phyloP scores from a whole-genome alignment of 2,329 filamentous ascomycete genomes.

The Fusarium sp. region DNA sequence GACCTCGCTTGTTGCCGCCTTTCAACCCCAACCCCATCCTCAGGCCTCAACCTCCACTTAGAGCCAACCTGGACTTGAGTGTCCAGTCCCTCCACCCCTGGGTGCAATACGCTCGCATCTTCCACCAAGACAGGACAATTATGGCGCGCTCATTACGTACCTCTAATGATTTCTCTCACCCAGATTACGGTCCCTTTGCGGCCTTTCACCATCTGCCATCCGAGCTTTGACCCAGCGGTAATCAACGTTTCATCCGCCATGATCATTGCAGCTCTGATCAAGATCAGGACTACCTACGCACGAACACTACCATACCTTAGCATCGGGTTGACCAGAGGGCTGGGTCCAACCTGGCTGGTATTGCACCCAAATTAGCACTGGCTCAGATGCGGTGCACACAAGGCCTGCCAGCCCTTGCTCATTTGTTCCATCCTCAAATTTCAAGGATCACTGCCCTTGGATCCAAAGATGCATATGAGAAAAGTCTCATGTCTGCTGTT shows the following conservation, averaged over 20 bases:
- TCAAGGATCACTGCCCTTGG: background rate
- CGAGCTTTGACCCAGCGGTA: slow-evolving; percentile 18
- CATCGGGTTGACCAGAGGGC: slow-evolving; percentile 23
- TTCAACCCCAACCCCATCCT: slow-evolving; percentile 24
- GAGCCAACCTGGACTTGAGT: slow-evolving; percentile 6
- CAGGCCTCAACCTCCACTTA: slow-evolving; percentile 11
- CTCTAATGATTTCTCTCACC: background rate
- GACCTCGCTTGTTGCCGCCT: slow-evolving; percentile 36
- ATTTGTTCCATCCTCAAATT: slow-evolving; percentile 22
- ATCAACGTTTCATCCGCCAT: slow-evolving; percentile 16
- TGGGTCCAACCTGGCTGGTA: slow-evolving; percentile 15
- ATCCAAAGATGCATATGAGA: background rate
- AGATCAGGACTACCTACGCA: slow-evolving; percentile 2
- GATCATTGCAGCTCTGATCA: slow-evolving; percentile 8
- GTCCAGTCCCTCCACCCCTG: background rate
- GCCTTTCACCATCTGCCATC: slow-evolving; percentile 18
- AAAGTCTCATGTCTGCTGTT: background rate
- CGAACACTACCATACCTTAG: slow-evolving; percentile 5
- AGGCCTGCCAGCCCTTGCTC: slow-evolving; percentile 17
- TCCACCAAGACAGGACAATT: slow-evolving; percentile 27
- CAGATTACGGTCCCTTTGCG: slow-evolving; percentile 5
- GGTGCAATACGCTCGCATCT: slow-evolving; percentile 34
- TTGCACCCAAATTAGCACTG: background rate
- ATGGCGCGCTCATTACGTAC: slow-evolving; percentile 16
- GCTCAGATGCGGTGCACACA: slow-evolving; percentile 17